Evolutionary conservation across 768 basidiomycete genomes (phyloP), one percentile per base, ranked within the genome.

Genomic region (Mycena floridula): DNA sequence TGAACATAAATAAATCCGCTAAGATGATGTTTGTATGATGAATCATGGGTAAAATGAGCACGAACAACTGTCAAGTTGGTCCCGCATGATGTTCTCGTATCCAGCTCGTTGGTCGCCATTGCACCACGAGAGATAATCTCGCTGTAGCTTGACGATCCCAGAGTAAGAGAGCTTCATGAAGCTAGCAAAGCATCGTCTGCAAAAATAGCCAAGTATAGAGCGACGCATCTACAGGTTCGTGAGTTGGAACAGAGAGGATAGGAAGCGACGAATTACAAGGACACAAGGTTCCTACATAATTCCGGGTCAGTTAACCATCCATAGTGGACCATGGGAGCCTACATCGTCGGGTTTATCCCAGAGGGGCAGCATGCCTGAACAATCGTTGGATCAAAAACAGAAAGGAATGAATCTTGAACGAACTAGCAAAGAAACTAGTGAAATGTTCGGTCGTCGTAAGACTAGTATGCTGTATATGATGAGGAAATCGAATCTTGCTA

Each of bases 181-280:
- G 53, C 75, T 82, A 40, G 88, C 72, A 48, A 74, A 82, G 56
- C 85, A 89, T 30, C 89, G 74, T 38, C 89, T 82, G 52, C 77
- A 81, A 56, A 90, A 91, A 54, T 79, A 87, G 2, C 88, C 90
- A 59, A 90, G 86, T 18, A 87, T 63, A 2, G 89, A 91, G 16
- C 85, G 80, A 22, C 85, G 79, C 42, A 69, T 70, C 89, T 90
- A n/a, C n/a, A n/a, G n/a, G n/a, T n/a, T n/a, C n/a, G n/a, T n/a
- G n/a, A n/a, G n/a, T n/a, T n/a, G n/a, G n/a, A n/a, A n/a, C n/a
- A n/a, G n/a, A n/a, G n/a, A n/a, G n/a, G n/a, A n/a, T n/a, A n/a
- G n/a, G n/a, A n/a, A n/a, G n/a, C n/a, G n/a, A n/a, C n/a, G n/a
- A n/a, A n/a, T n/a, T n/a, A n/a, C n/a, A n/a, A n/a, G n/a, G n/a